Percentiles rank a stretch among this genome's conserved stretches.
These are phyloP conservation scores for Penicillium thymicola DNA, from an alignment of 2,329 filamentous ascomycete species.

Conservation along the genomic window DNA sequence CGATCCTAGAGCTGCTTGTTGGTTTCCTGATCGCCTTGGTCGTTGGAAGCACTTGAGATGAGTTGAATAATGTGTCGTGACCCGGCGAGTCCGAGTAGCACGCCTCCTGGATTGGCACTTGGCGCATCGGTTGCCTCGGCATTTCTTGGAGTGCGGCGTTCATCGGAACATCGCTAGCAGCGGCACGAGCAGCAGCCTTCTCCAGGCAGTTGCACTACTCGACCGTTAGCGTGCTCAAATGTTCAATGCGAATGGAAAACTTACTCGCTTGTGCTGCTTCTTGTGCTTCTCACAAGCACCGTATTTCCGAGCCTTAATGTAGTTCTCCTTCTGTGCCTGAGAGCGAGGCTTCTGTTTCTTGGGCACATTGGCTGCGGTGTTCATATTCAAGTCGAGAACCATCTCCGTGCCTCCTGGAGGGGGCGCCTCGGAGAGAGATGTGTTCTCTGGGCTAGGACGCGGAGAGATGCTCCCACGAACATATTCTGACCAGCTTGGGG, in stretches of 20 bases:
- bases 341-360: slow-evolving; percentile 43
- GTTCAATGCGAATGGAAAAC: slow-evolving; percentile 8
- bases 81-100: slow-evolving; percentile 11
- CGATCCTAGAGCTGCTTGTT: slow-evolving; percentile 5
- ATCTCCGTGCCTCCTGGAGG: slow-evolving; percentile 34
- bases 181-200: slow-evolving; percentile 26
- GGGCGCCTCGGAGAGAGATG: slow-evolving; percentile 11
- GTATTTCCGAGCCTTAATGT: slow-evolving; percentile 43
- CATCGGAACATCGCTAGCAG: slow-evolving; percentile 16
- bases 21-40: slow-evolving; percentile 5
- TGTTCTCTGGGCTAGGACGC: slow-evolving; percentile 22
- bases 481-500: slow-evolving; percentile 32
- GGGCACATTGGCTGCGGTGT: slow-evolving; percentile 40
- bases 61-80: slow-evolving; percentile 7
- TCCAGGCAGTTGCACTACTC: slow-evolving; percentile 42
- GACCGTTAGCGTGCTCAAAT: slow-evolving; percentile 14
- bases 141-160: slow-evolving; percentile 8
- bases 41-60: slow-evolving; percentile 4
- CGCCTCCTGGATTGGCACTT: slow-evolving; percentile 2
- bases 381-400: slow-evolving; percentile 45
- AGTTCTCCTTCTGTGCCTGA: slow-evolving; percentile 42
- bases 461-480: slow-evolving; percentile 27
- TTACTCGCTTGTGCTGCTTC: slow-evolving; percentile 44
- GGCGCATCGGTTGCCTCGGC: slow-evolving; percentile 1
- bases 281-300: slow-evolving; percentile 45